phyloP scores from a whole-genome alignment of 768 basidiomycete genomes.

The Pleurotus citrinopileatus region DNA sequence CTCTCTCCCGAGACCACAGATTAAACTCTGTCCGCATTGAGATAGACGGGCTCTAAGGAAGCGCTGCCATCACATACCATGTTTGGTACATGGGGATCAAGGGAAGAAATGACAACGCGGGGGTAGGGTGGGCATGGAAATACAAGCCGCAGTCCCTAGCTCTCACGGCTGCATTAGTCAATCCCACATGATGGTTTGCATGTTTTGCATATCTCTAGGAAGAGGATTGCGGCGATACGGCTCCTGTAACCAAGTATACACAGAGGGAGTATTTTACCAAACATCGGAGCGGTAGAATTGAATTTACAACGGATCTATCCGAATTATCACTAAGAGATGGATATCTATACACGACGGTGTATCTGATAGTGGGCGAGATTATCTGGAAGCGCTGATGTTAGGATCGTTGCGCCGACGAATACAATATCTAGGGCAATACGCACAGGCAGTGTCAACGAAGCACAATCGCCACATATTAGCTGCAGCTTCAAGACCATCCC shows the following conservation, averaged over 20 bases:
- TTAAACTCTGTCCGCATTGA: background rate
- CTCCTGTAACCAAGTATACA: background rate
- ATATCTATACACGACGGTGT: too few relatives aligned
- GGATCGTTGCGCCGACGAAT: too few relatives aligned
- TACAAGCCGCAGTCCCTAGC: background rate
- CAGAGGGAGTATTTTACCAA: background rate
- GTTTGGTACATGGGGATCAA: slow-evolving; percentile 2
- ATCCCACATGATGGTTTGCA: background rate
- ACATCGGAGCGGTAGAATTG: too few relatives aligned
- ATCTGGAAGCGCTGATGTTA: too few relatives aligned
- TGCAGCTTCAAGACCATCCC: background rate
- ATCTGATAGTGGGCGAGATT: too few relatives aligned
- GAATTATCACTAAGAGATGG: too few relatives aligned
- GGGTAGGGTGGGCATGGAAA: slow-evolving; percentile 7
- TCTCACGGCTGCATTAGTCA: background rate
- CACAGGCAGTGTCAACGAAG: too few relatives aligned
- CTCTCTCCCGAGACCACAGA: background rate
- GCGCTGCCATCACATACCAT: background rate
- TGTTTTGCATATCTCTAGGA: background rate
- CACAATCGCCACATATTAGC: too few relatives aligned
- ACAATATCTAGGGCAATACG: too few relatives aligned
- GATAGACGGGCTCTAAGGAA: background rate
- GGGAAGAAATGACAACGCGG: background rate
- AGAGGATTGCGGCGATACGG: background rate
- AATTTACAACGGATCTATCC: too few relatives aligned